Evolutionary conservation across 2,329 filamentous ascomycete genomes (phyloP), one percentile per base, ranked within the genome.

Genomic region (Raffaelea albimanens): DNA sequence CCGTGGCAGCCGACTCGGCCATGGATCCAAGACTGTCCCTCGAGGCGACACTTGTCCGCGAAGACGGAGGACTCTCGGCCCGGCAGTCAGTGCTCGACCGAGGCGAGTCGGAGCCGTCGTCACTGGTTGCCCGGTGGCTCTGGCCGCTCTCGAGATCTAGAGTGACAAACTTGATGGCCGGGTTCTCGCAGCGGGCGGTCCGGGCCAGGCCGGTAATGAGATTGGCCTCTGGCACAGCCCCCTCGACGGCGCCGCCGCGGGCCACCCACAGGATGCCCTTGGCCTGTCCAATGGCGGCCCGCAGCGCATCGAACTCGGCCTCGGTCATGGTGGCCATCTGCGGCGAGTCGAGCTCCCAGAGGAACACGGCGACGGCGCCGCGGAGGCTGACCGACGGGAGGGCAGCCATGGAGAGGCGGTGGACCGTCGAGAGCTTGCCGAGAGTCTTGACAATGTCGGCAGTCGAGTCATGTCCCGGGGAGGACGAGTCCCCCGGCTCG

Each of bases 151-250:
- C 60, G 3, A 64, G 46, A 29, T 64, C 61, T 19, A 64, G 46
- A 1, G 61, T 63, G 2, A 59, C 57, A 41, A 64, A 63, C 14
- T 59, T 61, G 19, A 64, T 46, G 56, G 34, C 34, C 5, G 9
- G 34, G 8, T 38, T 38, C 18, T 38, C 34, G 8, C 8, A 38
- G 5, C 34, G 5, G 5, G n/a, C 34, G 5, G 34, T 38, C 18
- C 34, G 13, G 8, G 34, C 9, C 34, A 38, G 34, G 5, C 34
- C 34, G 7, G 34, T 38, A 16, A 38, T 38, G 7, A 38, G 34
- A 16, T 38, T 38, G 34, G 34, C 34, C 18, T 38, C 34, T 16
- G 34, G 34, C 34, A 38, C 34, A 38, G 13, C 18, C 5, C 34
- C 34, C n/a, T 38, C 34, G 34, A 38, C 34, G 14, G 34, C 9